Evolutionary conservation across 495 filamentous ascomycete genomes (phyloP).

Genomic region (Gamarada debralockiae): DNA sequence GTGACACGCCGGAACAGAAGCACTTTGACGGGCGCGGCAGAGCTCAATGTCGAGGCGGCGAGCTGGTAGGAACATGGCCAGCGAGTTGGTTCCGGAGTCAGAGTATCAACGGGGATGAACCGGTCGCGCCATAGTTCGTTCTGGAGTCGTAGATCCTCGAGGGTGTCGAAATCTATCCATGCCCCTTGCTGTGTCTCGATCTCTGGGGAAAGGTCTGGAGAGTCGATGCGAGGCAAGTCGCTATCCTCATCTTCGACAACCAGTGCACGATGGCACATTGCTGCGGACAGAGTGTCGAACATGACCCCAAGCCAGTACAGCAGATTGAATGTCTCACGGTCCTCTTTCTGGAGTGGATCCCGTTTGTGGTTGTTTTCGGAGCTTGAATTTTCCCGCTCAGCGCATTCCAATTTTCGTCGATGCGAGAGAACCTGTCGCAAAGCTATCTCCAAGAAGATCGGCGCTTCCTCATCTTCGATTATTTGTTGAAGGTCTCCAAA

Average conservation of each 20-base stretch:
- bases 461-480: conserved; percentile 35
- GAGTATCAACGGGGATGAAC: not conserved
- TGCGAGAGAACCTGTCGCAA: conserved; percentile 31
- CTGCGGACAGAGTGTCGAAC: conserved; percentile 45
- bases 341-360: conserved; percentile 21
- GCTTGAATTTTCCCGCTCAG: not conserved
- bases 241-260: conserved; percentile 46
- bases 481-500: conserved; percentile 5
- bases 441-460: conserved; percentile 35
- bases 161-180: not conserved
- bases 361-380: conserved; percentile 10
- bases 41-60: conserved; percentile 34
- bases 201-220: not conserved
- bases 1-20: conserved; percentile 43
- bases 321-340: conserved; percentile 37
- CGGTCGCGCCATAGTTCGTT: not conserved
- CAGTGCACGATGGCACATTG: conserved; percentile 40
- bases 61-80: conserved; percentile 44
- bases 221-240: not conserved
- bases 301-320: conserved; percentile 49
- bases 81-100: conserved; percentile 1
- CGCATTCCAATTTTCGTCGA: conserved; percentile 29
- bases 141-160: not conserved
- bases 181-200: not conserved
- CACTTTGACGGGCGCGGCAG: conserved; percentile 45